Base-by-base conservation (phyloP, 192 early-diverging fungal genomes). In the Chytriomyces sp. region DNA sequence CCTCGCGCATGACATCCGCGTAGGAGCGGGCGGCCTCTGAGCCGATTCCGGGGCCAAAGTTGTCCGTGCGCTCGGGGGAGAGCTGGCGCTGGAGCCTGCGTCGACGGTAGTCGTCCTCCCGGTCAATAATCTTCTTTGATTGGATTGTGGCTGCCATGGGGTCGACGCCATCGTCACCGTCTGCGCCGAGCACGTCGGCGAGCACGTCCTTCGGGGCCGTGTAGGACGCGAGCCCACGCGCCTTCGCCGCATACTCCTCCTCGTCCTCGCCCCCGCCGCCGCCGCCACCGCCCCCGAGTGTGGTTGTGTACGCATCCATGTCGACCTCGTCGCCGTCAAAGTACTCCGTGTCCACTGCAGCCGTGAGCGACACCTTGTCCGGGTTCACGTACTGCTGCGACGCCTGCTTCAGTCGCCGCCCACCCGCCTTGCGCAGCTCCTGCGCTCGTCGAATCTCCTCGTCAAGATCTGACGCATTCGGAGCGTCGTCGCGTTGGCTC, bases 71-170 rank as follows among this genome's bases (percentile, higher is more conserved):
- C 39, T 92, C 90, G 4, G 94, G 93, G 4, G 95, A 95, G 22
- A 99, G 86, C 30, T 36, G 57, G 7, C 97, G 84, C 55, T 86
- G 89, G 40, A 87, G 84, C 28, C 95, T 78, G n/a, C 93, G 88
- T 63, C 78, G 75, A 40, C 93, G 91, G 72, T 98, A 96, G 39
- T 95, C 93, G 75, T 86, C 88, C 70, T 98, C 92, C 52, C 93
- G 77, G 36, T 96, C 95, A 5, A 89, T 88, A 62, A 96, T 94
- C 7, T 85, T 80, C 7, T 87, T 78, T 19, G 87, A 89, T 26
- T 78, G 31, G n/a, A 14, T 14, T 77, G 86, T 64, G 84, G 89
- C 82, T 2, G 36, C 78, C 76, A 80, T 78, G 10, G 83, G 81
- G 70, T 85, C 83, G 10, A 69, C 41, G 14, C 65, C 74, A 5